Evolutionary conservation across 2,329 filamentous ascomycete species (phyloP).

Genomic region (Blastomyces parvus): DNA sequence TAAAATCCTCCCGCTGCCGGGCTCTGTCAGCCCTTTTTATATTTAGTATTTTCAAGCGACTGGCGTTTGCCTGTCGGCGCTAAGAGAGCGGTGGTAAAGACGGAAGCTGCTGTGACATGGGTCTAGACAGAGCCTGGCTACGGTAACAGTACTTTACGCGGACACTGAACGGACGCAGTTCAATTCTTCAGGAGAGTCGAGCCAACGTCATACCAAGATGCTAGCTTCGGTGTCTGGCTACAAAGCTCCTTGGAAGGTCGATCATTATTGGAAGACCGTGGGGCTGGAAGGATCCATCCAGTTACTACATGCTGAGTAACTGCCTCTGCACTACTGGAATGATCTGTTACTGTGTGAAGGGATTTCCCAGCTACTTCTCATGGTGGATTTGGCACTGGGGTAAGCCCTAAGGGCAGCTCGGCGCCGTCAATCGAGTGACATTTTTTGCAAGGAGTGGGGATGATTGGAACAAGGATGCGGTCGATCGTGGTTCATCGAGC

Average conservation of each 20-base stretch:
- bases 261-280: not conserved
- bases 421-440: not conserved
- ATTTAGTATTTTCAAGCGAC: constrained; percentile 4
- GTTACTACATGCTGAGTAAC: not conserved
- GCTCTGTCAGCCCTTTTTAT: not conserved
- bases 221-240: not conserved
- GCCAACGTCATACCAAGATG: not conserved
- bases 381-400: not conserved
- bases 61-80: not conserved
- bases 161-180: not conserved
- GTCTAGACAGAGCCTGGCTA: not conserved
- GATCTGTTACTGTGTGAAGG: not conserved
- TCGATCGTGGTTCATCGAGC: not conserved
- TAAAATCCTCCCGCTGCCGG: not conserved
- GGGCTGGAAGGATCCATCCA: not conserved
- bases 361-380: not conserved
- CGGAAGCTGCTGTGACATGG: not conserved
- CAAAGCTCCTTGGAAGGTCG: not conserved
- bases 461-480: constrained; percentile 2
- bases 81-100: not conserved
- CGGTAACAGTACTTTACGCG: not conserved
- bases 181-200: not conserved
- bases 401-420: not conserved
- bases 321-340: not conserved
- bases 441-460: not conserved